Base-by-base conservation (phyloP, 495 filamentous ascomycete species). In the Staphylotrichum longicolle region DNA sequence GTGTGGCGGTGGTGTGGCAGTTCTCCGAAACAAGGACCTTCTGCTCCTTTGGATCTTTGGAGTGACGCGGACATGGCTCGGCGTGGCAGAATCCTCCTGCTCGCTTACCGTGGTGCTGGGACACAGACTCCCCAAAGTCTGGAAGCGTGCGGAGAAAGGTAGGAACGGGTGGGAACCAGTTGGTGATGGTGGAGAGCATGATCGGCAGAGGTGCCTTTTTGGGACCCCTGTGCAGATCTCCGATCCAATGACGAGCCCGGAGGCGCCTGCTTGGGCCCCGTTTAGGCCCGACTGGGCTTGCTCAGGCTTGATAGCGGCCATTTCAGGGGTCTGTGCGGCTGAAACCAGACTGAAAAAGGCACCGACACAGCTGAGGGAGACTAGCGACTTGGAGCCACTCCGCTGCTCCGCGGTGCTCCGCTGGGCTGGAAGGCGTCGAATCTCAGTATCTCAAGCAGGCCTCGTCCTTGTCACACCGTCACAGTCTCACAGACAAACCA, bases 281-380 rank as follows among this genome's bases (percentile, higher is more conserved):
- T 8, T 57, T 35, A 5, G 11, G 12, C 5, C 42, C 14, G 20
- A 12, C 39, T 57, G 20, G 30, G 54, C 20, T 27, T 27, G 20
- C 20, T 27, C 20, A 27, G 20, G 54, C 39, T 15, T 0, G 10
- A 32, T 27, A 54, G 51, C 10, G 53, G 20, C 27, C 53, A 5
- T 27, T 55, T 53, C 52, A 20, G 42, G 14, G 12, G 54, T 11
- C 54, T 15, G 54, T 56, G 54, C 54, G 54, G 40, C 40, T 53
- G 50, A 4, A 12, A 27, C 35, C 8, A 3, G 37, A 27, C 9
- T 7, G 15, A 32, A 42, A 42, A 30, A 1, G 20, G 20, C 20
- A 27, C 20, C 20, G 20, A 27, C 20, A 0, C 20, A 27, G 20
- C 20, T 27, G 20, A 27, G 20, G 20, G 20, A 27, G 20, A 27